These are phyloP conservation scores for Chaetomiaceae sp. DNA, from an alignment of 2,329 filamentous ascomycete species.

Conservation along the genomic window DNA sequence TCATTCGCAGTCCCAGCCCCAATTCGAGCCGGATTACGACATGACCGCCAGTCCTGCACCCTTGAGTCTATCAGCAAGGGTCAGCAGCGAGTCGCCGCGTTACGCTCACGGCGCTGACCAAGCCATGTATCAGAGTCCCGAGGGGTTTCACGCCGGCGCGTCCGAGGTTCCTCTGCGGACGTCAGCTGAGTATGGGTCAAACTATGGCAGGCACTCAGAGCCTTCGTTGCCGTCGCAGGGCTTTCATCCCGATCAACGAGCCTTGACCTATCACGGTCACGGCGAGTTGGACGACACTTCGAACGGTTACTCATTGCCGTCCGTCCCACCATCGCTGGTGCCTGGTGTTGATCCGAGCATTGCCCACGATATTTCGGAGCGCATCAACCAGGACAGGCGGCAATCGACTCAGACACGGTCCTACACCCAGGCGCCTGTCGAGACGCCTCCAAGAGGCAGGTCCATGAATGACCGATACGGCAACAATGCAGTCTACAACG, in stretches of 20 bases:
- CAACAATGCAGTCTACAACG: conserved; percentile 31
- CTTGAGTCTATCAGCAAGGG: conserved; percentile 38
- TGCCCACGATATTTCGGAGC: conserved; percentile 52
- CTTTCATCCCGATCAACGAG: conserved; percentile 29
- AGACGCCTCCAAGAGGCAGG: conserved; percentile 40
- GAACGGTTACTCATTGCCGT: conserved; percentile 39
- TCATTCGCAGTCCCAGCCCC: conserved; percentile 16
- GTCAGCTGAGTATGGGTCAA: conserved; percentile 24
- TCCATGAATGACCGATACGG: conserved; percentile 32
- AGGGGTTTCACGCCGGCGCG: conserved; percentile 7
- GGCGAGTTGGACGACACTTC: conserved; percentile 35
- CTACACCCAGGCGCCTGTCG: conserved; percentile 38
- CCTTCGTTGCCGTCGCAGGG: conserved; percentile 26
- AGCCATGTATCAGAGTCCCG: conserved; percentile 21
- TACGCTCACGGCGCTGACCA: conserved; percentile 8
- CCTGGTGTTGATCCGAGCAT: conserved; percentile 55
- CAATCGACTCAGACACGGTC: conserved; percentile 35
- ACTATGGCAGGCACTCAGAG: conserved; percentile 23
- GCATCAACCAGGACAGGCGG: conserved; percentile 52
- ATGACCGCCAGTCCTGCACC: conserved; percentile 40
- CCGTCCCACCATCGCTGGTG: conserved; percentile 53
- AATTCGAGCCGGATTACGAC: conserved; percentile 35
- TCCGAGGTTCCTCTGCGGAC: conserved; percentile 16
- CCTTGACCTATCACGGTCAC: conserved; percentile 30
- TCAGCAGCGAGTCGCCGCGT: conserved; percentile 26